These are phyloP conservation scores for Calonectria multiphialidica DNA, from an alignment of 2,329 filamentous ascomycete species.

Conservation along the genomic window DNA sequence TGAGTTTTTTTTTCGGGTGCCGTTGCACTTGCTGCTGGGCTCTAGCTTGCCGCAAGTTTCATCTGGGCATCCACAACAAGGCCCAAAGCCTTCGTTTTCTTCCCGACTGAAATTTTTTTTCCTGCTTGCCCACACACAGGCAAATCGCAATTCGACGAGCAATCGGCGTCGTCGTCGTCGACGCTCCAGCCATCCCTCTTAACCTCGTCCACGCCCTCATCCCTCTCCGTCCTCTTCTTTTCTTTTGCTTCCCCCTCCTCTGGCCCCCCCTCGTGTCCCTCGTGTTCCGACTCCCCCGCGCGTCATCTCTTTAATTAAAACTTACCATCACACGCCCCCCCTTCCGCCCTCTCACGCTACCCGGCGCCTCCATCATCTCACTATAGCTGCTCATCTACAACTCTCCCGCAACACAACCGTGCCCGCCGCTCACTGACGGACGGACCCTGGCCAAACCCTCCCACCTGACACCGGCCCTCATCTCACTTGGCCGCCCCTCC, in stretches of 20 bases:
- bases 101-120: slow-evolving; percentile 26
- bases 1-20: slow-evolving; percentile 32
- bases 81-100: slow-evolving; percentile 32
- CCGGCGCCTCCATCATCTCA: slow-evolving; percentile 43
- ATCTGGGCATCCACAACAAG: slow-evolving; percentile 28
- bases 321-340: slow-evolving; percentile 40
- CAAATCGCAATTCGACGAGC: slow-evolving; percentile 28
- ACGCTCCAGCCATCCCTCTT: slow-evolving; percentile 6
- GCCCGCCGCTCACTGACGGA: slow-evolving; percentile 30
- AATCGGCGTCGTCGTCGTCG: slow-evolving; percentile 23
- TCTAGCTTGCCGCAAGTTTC: slow-evolving; percentile 24
- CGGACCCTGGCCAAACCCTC: slow-evolving; percentile 36
- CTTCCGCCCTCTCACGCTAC: slow-evolving; percentile 34
- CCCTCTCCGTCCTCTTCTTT: background rate
- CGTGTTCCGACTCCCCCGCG: slow-evolving; percentile 28
- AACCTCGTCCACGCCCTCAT: background rate
- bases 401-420: slow-evolving; percentile 26
- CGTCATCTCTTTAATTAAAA: slow-evolving; percentile 39
- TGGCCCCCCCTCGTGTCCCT: background rate
- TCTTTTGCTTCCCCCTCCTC: slow-evolving; percentile 1
- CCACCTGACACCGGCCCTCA: slow-evolving; percentile 41
- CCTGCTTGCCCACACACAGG: slow-evolving; percentile 19
- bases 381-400: slow-evolving; percentile 37
- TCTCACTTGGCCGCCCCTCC: slow-evolving; percentile 39
- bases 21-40: slow-evolving; percentile 22